A percentile compares a stretch with the other conserved stretches of the same genome.
Evolutionary conservation across 2,329 filamentous ascomycete species (phyloP).

Genomic region (Tolypocladium album): DNA sequence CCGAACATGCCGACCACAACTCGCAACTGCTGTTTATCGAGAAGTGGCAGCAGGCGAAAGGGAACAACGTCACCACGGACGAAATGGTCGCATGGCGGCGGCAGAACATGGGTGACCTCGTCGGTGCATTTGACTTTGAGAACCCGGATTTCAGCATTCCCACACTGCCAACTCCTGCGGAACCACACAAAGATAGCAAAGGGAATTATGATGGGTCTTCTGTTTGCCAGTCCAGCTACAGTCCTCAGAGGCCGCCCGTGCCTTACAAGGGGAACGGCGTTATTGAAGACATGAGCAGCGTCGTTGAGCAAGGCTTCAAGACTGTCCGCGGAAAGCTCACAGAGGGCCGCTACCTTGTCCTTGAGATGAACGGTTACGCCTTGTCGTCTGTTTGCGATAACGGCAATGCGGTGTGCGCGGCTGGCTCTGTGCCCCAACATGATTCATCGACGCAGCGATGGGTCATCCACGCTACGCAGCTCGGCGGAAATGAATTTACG

Average conservation of each 20-base stretch:
- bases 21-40: constrained; percentile 45
- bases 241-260: constrained; percentile 27
- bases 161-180: constrained; percentile 27
- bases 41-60: constrained; percentile 28
- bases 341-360: constrained; percentile 42
- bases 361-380: constrained; percentile 33
- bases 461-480: constrained; percentile 30
- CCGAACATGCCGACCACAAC: constrained; percentile 42
- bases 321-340: constrained; percentile 37
- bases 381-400: constrained; percentile 20
- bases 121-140: constrained; percentile 30
- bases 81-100: constrained; percentile 21
- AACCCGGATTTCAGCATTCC: constrained; percentile 40
- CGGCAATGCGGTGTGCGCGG: constrained; percentile 3
- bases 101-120: constrained; percentile 21
- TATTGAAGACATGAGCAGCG: constrained; percentile 24
- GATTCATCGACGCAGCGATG: constrained; percentile 33
- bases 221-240: constrained; percentile 28
- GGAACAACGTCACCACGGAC: constrained; percentile 24
- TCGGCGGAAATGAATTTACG: constrained; percentile 15
- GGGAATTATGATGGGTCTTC: constrained; percentile 35
- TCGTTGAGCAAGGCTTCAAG: constrained; percentile 45
- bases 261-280: constrained; percentile 30
- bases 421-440: constrained; percentile 15
- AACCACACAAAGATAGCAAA: constrained; percentile 27